Base-by-base conservation (phyloP, 306 rosid species). In the Begonia loranthoides region DNA sequence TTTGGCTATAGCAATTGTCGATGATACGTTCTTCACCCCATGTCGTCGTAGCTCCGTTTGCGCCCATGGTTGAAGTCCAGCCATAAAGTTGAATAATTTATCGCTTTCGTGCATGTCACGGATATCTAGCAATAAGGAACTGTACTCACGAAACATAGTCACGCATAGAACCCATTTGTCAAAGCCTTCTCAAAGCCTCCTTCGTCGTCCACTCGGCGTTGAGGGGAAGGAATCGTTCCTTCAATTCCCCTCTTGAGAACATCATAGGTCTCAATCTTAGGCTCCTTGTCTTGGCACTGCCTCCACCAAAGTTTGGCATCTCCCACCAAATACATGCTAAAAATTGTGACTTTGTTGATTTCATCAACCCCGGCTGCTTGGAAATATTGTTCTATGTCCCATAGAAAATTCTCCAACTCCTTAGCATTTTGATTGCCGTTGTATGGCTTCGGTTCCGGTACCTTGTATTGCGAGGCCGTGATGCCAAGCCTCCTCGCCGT, bases 41-140 rank as follows among this genome's bases (percentile, higher is more conserved):
- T 57, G 52, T 14, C 53, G n/a, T 10, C 50, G n/a, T 7, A 45
- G 4, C 1, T 1, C 10, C 46, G 28, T 6, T 45, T 9, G 2
- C 61, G 9, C 7, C 17, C 10, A 16, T n/a, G n/a, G n/a, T n/a
- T n/a, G n/a, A n/a, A n/a, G n/a, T n/a, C n/a, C n/a, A n/a, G n/a
- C n/a, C n/a, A 22, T n/a, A n/a, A 56, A 56, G 9, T 56, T 56
- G 9, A 45, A 57, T 4, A 57, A 6, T 36, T 45, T 57, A n/a
- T 47, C 43, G 1, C 15, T 19, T 9, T 47, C 51, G 6, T 16
- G 15, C 51, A 47, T 47, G 17, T 47, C 15, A 3, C 4, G 1
- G 5, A 54, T 54, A 6, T 54, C 45, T 2, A 54, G 19, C 52
- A 33, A 19, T 1, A 57, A 8, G 10, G 62, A 57, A 4, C 17